Percentiles rank a stretch among this genome's conserved stretches.
Conservation (phyloP, 2,329 filamentous ascomycete genomes). For the Beauveria brongniartii region DNA sequence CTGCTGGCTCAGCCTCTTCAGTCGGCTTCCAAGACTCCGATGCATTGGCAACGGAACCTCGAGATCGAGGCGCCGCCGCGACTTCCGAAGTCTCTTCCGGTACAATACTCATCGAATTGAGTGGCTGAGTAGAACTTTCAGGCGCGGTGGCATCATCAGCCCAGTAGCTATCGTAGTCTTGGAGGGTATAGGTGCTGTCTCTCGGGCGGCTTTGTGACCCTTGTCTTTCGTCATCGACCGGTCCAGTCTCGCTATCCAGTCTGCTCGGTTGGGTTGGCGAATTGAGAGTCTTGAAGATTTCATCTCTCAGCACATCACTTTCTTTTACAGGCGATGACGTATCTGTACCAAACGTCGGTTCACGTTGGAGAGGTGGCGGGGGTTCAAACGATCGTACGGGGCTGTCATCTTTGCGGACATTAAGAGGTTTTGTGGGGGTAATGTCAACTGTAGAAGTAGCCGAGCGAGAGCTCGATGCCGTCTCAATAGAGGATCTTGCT, state of each 20-base stretch:
- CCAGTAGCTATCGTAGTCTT: conserved; percentile 63
- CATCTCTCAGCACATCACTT: conserved; percentile 62
- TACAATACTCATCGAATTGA: not conserved
- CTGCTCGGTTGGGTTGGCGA: conserved; percentile 23
- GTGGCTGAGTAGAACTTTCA: not conserved
- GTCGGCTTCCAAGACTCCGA: not conserved
- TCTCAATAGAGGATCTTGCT: not conserved
- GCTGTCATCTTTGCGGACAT: conserved; percentile 30
- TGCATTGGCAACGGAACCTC: not conserved
- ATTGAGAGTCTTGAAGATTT: conserved; percentile 64
- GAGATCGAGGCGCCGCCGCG: not conserved
- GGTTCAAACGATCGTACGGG: conserved; percentile 27
- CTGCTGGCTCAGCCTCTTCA: not conserved
- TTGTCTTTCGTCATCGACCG: not conserved
- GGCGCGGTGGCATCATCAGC: conserved; percentile 25
- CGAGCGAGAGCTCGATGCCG: not conserved
- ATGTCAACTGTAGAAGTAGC: conserved; percentile 19
- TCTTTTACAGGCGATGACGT: conserved; percentile 54
- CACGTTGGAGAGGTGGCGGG: conserved; percentile 30
- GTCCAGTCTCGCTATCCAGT: not conserved
- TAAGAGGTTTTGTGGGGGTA: conserved; percentile 36
- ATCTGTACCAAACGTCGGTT: conserved; percentile 38
- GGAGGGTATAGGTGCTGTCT: conserved; percentile 56
- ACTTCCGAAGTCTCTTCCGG: not conserved
- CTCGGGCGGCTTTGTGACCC: conserved; percentile 19